Conservation (phyloP, 768 basidiomycete species). For the Tricholoma hemisulphureum region DNA sequence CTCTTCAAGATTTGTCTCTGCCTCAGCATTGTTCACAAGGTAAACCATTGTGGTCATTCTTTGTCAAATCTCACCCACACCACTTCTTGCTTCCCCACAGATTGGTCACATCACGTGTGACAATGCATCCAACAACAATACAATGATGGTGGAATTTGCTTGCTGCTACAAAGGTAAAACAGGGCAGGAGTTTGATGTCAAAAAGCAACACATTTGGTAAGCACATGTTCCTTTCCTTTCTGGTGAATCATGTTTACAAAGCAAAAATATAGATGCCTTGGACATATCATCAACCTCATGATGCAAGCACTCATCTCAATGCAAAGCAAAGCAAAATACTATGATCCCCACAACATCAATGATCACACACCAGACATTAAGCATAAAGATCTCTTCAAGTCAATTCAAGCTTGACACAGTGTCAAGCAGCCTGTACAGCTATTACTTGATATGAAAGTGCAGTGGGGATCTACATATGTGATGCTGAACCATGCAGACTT, state of each 20-base stretch:
- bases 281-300: no score
- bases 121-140: slow-evolving; percentile 34
- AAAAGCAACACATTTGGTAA: background rate
- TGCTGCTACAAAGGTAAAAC: background rate
- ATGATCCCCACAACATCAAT: background rate
- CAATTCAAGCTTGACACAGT: no score
- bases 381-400: no score
- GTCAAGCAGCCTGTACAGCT: no score
- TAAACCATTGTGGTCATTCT: slow-evolving; percentile 21
- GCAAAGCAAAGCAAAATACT: background rate
- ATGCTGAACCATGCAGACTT: no score
- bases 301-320: no score
- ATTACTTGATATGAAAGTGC: no score
- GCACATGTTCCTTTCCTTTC: background rate
- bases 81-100: slow-evolving; percentile 20
- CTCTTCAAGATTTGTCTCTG: slow-evolving; percentile 29
- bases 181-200: background rate
- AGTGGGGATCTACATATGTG: no score
- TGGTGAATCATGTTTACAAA: background rate
- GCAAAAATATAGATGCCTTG: background rate
- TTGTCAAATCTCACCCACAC: background rate
- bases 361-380: background rate
- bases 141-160: slow-evolving; percentile 28
- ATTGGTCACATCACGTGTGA: slow-evolving; percentile 35
- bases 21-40: slow-evolving; percentile 30